A percentile compares a stretch with the other conserved stretches of the same genome.
Evolutionary conservation across 1,284 basidiomycete genomes (phyloP).

Genomic region (Stygiomarasmius scandens): DNA sequence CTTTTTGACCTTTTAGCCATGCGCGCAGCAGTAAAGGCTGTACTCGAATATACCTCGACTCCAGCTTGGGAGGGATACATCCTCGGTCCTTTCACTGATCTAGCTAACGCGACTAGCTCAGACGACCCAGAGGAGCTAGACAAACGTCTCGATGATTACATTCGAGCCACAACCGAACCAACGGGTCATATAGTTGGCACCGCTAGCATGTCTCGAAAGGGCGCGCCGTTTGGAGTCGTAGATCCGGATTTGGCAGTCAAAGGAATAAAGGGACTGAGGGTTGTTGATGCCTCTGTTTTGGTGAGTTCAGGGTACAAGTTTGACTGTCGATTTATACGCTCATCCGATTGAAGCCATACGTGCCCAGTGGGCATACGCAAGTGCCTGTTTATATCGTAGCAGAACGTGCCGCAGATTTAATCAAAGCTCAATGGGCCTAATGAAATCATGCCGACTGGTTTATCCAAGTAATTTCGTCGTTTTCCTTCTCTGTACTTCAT

Average conservation of each 20-base stretch:
- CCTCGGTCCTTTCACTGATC: not conserved
- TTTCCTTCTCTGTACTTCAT: too few relatives aligned
- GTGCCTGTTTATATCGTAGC: slow-evolving; percentile 26
- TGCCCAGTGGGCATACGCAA: slow-evolving; percentile 27
- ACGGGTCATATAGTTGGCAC: slow-evolving; percentile 34
- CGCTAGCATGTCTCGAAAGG: slow-evolving; percentile 26
- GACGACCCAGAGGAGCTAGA: slow-evolving; percentile 8
- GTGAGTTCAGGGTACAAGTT: slow-evolving; percentile 16
- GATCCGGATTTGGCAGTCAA: slow-evolving; percentile 48
- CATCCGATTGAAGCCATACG: slow-evolving; percentile 17
- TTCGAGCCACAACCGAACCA: slow-evolving; percentile 18
- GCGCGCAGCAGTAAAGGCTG: slow-evolving; percentile 33
- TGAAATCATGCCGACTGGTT: not conserved
- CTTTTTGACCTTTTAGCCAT: slow-evolving; percentile 39
- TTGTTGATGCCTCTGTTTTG: slow-evolving; percentile 41
- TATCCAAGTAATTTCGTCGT: too few relatives aligned
- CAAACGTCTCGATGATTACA: slow-evolving; percentile 22
- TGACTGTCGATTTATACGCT: too few relatives aligned
- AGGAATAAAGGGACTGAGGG: slow-evolving; percentile 33
- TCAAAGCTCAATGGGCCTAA: slow-evolving; percentile 21
- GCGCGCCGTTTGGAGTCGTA: slow-evolving; percentile 42
- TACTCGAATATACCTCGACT: slow-evolving; percentile 32
- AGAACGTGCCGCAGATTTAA: slow-evolving; percentile 25
- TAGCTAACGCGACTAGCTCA: not conserved
- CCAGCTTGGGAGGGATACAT: slow-evolving; percentile 38